Evolutionary conservation across 306 rosid species (phyloP).

Genomic region (Parietaria judaica): DNA sequence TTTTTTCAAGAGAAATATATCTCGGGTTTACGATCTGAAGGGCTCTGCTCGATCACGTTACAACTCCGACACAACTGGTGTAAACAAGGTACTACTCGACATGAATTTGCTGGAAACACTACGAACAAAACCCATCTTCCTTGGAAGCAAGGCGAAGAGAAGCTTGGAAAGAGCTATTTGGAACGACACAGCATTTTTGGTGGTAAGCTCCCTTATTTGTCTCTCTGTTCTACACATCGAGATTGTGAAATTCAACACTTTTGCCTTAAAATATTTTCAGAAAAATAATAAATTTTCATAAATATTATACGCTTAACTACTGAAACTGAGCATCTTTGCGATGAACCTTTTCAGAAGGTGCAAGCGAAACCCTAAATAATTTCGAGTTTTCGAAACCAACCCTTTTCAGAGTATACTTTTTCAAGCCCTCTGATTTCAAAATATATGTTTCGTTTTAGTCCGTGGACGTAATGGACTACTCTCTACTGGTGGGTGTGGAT

Average conservation of each 20-base stretch:
- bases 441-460: conserved; percentile 38
- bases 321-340: too few relatives aligned
- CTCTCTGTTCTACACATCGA: too few relatives aligned
- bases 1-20: conserved; percentile 73
- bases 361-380: too few relatives aligned
- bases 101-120: conserved; percentile 85
- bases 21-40: conserved; percentile 90
- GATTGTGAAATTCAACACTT: too few relatives aligned
- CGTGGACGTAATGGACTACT: conserved; percentile 94
- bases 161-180: conserved; percentile 88
- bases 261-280: too few relatives aligned
- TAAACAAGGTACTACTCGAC: conserved; percentile 82
- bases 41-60: conserved; percentile 96
- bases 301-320: too few relatives aligned
- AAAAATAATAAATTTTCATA: too few relatives aligned
- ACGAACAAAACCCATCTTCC: conserved; percentile 85
- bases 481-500: conserved; percentile 91
- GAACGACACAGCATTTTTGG: conserved; percentile 91
- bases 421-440: background rate
- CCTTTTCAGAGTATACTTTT: too few relatives aligned
- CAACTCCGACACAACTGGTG: conserved; percentile 71
- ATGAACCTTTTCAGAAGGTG: too few relatives aligned
- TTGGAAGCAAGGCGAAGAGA: conserved; percentile 93
- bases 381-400: too few relatives aligned
- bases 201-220: conserved; percentile 32